Evolutionary conservation across 495 filamentous ascomycete species (phyloP).

Genomic region (Talaromyces borbonicus): DNA sequence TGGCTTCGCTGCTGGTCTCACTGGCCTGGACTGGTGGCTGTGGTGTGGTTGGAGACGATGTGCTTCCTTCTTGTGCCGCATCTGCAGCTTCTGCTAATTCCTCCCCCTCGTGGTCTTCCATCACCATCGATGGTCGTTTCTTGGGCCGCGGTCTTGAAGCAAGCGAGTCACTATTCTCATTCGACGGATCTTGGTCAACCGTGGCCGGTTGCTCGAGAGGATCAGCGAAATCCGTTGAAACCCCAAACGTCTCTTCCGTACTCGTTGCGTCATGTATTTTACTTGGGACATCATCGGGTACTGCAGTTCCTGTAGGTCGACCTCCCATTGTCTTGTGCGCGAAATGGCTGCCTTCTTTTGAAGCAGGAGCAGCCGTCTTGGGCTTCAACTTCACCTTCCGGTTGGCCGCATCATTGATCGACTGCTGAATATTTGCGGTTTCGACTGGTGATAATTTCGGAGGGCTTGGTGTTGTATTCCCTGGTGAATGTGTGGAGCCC

Average conservation of each 20-base stretch:
- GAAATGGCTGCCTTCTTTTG: conserved; percentile 36
- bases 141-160: conserved; percentile 12
- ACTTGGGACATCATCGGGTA: conserved; percentile 7
- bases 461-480: conserved; percentile 10
- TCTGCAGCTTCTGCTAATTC: conserved; percentile 17
- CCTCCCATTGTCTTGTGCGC: conserved; percentile 23
- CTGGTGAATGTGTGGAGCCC: conserved; percentile 11
- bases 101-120: conserved; percentile 50
- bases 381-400: conserved; percentile 46
- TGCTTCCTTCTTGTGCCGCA: not conserved
- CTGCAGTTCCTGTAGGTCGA: conserved; percentile 27
- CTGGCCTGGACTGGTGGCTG: conserved; percentile 4
- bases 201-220: not conserved
- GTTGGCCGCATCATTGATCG: conserved; percentile 35
- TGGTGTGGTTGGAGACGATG: not conserved
- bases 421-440: conserved; percentile 21
- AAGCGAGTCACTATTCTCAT: not conserved
- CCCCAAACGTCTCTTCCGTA: not conserved
- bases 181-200: not conserved
- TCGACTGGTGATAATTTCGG: conserved; percentile 16
- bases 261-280: not conserved
- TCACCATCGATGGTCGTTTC: conserved; percentile 53
- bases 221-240: not conserved
- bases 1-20: conserved; percentile 8
- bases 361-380: conserved; percentile 21